Evolutionary conservation across 345 rosid genomes (phyloP).

Genomic region (Gossypium rotundifolium): DNA sequence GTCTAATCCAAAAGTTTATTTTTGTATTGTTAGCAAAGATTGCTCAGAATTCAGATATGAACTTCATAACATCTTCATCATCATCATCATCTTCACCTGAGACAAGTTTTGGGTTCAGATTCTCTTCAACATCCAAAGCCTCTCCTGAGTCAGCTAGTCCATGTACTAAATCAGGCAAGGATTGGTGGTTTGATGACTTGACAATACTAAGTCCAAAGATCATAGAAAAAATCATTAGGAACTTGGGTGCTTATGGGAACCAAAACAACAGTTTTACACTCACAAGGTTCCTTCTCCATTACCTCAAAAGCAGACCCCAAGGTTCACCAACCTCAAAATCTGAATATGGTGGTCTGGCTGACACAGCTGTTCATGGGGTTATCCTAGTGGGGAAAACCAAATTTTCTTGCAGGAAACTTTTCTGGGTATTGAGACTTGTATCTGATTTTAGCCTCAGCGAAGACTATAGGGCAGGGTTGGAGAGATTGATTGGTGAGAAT

Average conservation of each 20-base stretch:
- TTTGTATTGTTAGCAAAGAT: slow-evolving; percentile 50
- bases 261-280: slow-evolving; percentile 49
- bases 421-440: slow-evolving; percentile 48
- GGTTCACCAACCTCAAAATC: slow-evolving; percentile 13
- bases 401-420: slow-evolving; percentile 63
- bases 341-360: slow-evolving; percentile 39
- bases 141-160: slow-evolving; percentile 27
- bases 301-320: slow-evolving; percentile 43
- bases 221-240: slow-evolving; percentile 42
- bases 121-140: slow-evolving; percentile 33
- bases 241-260: slow-evolving; percentile 39
- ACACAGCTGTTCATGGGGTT: slow-evolving; percentile 59
- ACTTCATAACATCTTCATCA: slow-evolving; percentile 26
- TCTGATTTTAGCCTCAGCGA: slow-evolving; percentile 46
- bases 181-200: slow-evolving; percentile 80
- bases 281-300: slow-evolving; percentile 70
- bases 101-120: slow-evolving; percentile 32
- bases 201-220: slow-evolving; percentile 40
- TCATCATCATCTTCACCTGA: slow-evolving; percentile 56
- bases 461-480: slow-evolving; percentile 49
- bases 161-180: slow-evolving; percentile 30
- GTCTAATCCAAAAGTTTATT: slow-evolving; percentile 47
- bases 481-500: slow-evolving; percentile 56
- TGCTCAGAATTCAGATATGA: slow-evolving; percentile 46
- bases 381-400: slow-evolving; percentile 25